These are phyloP conservation scores for Primulina eburnea DNA, from an alignment of 257 asterid species.

Conservation along the genomic window DNA sequence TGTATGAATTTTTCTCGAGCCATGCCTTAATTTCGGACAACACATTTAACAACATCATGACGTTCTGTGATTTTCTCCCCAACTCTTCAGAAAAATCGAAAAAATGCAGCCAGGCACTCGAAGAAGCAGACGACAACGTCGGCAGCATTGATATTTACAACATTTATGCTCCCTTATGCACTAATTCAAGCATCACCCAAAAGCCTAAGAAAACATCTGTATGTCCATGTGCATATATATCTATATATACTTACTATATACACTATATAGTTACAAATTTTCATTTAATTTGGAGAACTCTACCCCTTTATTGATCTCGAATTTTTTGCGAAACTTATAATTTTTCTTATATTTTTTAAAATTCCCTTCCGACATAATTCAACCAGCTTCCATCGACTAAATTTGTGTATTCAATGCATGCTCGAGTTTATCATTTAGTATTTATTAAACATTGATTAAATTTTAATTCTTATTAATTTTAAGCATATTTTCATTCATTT, in stretches of 20 bases:
- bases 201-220: conserved; percentile 53
- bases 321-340: too few species aligned
- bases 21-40: conserved; percentile 70
- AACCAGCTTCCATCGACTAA: neutral
- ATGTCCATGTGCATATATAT: conserved; percentile 16
- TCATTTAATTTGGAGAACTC: too few species aligned
- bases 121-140: conserved; percentile 4
- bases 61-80: conserved; percentile 51
- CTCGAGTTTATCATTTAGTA: neutral
- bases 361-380: neutral
- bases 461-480: too few species aligned
- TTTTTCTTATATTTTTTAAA: too few species aligned
- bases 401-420: too few species aligned
- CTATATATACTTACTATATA: too few species aligned
- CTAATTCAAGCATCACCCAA: conserved; percentile 37
- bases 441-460: too few species aligned
- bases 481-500: neutral
- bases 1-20: conserved; percentile 57
- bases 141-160: conserved; percentile 46
- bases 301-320: too few species aligned
- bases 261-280: too few species aligned
- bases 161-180: conserved; percentile 70
- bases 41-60: conserved; percentile 23
- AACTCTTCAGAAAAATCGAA: conserved; percentile 23
- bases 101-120: conserved; percentile 31